Evolutionary conservation across 176 grass and related monocot genomes (phyloP).

Genomic region (Dendrocalamus sinicus): DNA sequence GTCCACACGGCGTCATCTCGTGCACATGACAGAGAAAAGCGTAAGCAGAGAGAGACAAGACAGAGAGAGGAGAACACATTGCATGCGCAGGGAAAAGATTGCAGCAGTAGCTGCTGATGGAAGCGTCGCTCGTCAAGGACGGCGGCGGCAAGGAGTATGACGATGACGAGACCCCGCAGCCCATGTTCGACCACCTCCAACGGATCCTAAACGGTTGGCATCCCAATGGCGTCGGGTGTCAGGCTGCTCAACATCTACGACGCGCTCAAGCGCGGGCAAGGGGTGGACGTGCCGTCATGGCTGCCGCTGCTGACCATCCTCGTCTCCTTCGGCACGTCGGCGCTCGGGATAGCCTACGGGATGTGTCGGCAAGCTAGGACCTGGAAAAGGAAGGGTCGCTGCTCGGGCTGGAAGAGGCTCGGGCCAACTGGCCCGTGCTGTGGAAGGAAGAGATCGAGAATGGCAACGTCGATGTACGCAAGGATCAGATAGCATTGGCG

Average conservation of each 20-base stretch:
- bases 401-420: slow-evolving; percentile 72
- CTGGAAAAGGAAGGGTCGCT: slow-evolving; percentile 72
- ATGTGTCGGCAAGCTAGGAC: slow-evolving; percentile 84
- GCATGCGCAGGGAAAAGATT: no score
- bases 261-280: slow-evolving; percentile 42
- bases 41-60: no score
- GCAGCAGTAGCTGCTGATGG: slow-evolving; percentile 8
- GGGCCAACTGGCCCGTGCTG: slow-evolving; percentile 78
- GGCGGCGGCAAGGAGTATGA: neutral
- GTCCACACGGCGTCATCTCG: no score
- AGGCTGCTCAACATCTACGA: slow-evolving; percentile 58
- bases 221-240: slow-evolving; percentile 70
- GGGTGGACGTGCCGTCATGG: slow-evolving; percentile 55
- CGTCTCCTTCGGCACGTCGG: slow-evolving; percentile 78
- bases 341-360: slow-evolving; percentile 82
- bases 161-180: slow-evolving; percentile 73
- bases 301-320: slow-evolving; percentile 65
- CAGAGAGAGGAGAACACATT: no score
- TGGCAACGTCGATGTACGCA: no score
- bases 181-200: slow-evolving; percentile 68
- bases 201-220: slow-evolving; percentile 64
- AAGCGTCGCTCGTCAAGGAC: slow-evolving; percentile 1
- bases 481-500: no score
- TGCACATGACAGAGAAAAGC: no score
- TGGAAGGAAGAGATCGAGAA: slow-evolving; percentile 70